A percentile compares a stretch with the other conserved stretches of the same genome.
Evolutionary conservation across 306 rosid genomes (phyloP).

Genomic region (Dalbergia oliveri): DNA sequence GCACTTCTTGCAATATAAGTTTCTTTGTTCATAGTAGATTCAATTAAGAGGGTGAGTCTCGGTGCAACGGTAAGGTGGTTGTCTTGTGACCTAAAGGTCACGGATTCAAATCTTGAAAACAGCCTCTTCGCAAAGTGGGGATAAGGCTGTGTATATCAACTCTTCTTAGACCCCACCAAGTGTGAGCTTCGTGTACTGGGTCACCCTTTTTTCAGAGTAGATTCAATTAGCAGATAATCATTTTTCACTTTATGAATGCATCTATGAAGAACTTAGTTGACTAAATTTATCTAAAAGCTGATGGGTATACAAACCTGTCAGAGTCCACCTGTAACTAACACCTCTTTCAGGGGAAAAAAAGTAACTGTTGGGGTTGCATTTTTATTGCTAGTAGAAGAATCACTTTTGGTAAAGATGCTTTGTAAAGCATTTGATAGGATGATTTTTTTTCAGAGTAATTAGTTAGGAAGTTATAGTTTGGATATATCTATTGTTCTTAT

Average conservation of each 20-base stretch:
- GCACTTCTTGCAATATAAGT: not conserved
- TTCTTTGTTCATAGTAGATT: not conserved
- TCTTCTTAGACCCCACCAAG: too few relatives aligned
- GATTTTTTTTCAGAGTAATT: not conserved
- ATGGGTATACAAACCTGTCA: not conserved
- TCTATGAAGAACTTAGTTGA: not conserved
- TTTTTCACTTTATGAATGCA: not conserved
- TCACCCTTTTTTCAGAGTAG: too few relatives aligned
- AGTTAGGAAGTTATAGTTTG: not conserved
- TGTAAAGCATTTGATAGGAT: not conserved
- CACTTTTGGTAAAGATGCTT: not conserved
- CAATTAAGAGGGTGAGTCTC: not conserved
- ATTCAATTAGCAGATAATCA: conserved; percentile 8
- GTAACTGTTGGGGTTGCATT: not conserved
- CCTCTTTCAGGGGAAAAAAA: not conserved
- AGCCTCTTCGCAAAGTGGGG: too few relatives aligned
- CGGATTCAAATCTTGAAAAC: too few relatives aligned
- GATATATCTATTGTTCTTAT: not conserved
- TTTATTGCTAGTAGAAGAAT: not conserved
- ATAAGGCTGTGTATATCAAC: too few relatives aligned
- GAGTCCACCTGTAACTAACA: not conserved
- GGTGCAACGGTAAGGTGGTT: too few relatives aligned
- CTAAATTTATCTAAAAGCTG: conserved; percentile 18
- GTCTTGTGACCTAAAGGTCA: too few relatives aligned
- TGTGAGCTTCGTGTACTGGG: too few relatives aligned